Base-by-base conservation (phyloP, 208 protist species). In the Leishmania gerbilli region DNA sequence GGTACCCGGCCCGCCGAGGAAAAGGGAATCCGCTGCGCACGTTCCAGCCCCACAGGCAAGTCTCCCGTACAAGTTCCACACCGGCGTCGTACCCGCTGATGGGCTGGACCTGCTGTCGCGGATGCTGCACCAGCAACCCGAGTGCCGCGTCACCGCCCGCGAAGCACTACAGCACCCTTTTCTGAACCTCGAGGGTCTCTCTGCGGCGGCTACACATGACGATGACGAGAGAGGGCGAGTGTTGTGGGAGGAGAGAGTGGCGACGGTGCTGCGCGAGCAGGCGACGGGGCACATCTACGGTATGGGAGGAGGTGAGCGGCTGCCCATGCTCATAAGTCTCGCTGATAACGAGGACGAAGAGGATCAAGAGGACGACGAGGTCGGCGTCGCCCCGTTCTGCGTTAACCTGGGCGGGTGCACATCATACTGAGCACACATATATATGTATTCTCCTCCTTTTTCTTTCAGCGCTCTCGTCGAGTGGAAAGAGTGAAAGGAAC, bases 121-220 rank as follows among this genome's bases (percentile, higher is more conserved):
- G 40, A 93, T 98, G 92, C 87, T 98, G 51, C 65, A 80, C 17
- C 42, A 91, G 8, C 69, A 89, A 56, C 92, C 91, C 1, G 80
- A 86, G 69, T 77, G 84, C 42, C 92, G 95, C 60, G 87, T 97
- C 80, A 92, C 93, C 7, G 49, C 83, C 0, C 77, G 82, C 4
- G 92, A 90, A 24, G 93, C 92, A 6, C 87, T 96, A 34, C 60
- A 49, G 49, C 93, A 98, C 71, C 91, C 92, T 0, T 98, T 97
- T 71, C 69, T 98, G 40, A 62, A 77, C 27, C 19, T 62, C 34
- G 78, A 55, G 0, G 79, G 49, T 45, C 53, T 3, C 17, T 60
- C 58, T 45, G 65, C 24, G 40, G 2, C 9, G 37, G 49, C 34
- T 34, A 75, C 76, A 27, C 74, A 86, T 3, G 62, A 60, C 5